Base-by-base conservation (phyloP, 441 rosid species). In the Hura crepitans region DNA sequence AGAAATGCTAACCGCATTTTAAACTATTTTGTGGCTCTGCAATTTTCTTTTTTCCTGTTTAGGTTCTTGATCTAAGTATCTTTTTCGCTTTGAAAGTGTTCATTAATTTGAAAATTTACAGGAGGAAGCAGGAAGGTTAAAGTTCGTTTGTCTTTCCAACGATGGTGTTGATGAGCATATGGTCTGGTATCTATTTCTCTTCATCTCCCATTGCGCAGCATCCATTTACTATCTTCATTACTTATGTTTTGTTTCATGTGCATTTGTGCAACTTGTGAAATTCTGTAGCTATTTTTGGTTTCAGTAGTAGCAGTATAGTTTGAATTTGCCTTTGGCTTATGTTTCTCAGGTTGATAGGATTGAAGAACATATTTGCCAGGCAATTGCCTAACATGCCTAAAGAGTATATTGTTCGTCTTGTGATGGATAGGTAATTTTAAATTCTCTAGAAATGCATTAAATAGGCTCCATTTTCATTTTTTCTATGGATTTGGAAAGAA, bases 341-440 rank as follows among this genome's bases (percentile, higher is more conserved):
- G 55, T 69, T 65, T 78, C 30, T 55, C 80, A 96, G 99, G 94
- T 82, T 96, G 91, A 88, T 96, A 75, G 99, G 97, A 51, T 82
- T 96, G 85, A 96, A 96, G 89, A 96, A 96, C 74, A 93, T 96
- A 76, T 93, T 96, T 88, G 90, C 96, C 64, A 88, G 91, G 81
- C 99, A 93, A 75, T 85, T 96, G 71, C 98, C 99, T 58, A 96
- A 96, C 79, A 96, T 96, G 99, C 99, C 99, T 3, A 96, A 89
- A 79, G 99, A 96, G 83, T 96, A 96, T 74, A 93, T 96, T 69
- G 99, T 96, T 71, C 98, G 98, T 23, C 99, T 93, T 80, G 85
- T 96, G 64, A 96, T 96, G 99, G 99, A 96, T 81, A 88, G 99
- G 99, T 96, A 79, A 62, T 67, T 67, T 33, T 39, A 28, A 39